These are phyloP conservation scores for Carex littledalei DNA, from an alignment of 176 grass and related monocot genomes.

Conservation along the genomic window DNA sequence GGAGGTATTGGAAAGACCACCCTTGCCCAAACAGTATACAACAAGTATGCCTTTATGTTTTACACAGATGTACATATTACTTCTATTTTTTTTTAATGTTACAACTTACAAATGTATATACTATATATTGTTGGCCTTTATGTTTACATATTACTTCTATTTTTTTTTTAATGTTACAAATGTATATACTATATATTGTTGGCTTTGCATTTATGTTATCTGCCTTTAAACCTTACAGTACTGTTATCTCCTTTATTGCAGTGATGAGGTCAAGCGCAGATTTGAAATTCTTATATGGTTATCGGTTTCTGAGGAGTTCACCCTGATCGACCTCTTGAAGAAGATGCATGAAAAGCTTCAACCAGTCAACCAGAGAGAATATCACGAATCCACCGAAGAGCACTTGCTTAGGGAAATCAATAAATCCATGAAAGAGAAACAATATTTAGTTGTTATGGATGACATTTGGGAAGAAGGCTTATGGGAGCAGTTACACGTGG, in stretches of 20 bases:
- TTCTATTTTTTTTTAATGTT: too few relatives aligned
- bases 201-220: background rate
- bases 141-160: background rate
- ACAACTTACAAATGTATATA: background rate
- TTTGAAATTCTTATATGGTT: constrained; percentile 16
- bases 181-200: background rate
- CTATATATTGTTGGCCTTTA: background rate
- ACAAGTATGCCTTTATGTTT: background rate
- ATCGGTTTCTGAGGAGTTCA: background rate
- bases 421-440: background rate
- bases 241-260: background rate
- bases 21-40: constrained; percentile 10
- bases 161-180: background rate
- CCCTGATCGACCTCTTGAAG: background rate
- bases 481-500: background rate
- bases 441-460: constrained; percentile 29
- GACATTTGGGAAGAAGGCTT: constrained; percentile 19
- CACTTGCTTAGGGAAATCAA: background rate
- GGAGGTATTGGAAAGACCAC: constrained; percentile 31
- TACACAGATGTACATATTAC: background rate
- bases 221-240: background rate
- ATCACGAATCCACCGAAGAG: background rate
- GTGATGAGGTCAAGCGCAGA: background rate
- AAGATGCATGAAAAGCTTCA: background rate
- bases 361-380: background rate